phyloP scores from a whole-genome alignment of 768 basidiomycete genomes.

The Leucosporidium yakuticum region DNA sequence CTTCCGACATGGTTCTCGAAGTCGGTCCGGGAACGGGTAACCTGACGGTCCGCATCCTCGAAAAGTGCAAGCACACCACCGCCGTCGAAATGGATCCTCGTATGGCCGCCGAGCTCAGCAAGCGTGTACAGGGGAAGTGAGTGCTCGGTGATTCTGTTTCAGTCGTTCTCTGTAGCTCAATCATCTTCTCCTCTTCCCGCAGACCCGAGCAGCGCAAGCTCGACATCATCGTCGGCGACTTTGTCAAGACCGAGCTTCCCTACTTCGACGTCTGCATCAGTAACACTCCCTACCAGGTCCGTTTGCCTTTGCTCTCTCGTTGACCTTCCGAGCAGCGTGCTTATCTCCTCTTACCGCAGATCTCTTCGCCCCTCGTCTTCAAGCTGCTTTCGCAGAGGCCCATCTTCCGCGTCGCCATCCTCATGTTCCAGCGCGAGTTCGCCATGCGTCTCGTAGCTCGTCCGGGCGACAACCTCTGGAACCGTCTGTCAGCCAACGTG shows the following conservation, averaged over 20 bases:
- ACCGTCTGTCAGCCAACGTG: conserved; percentile 88
- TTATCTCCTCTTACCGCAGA: conserved; percentile 45
- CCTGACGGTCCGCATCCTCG: conserved; percentile 84
- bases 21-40: conserved; percentile 98
- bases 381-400: conserved; percentile 93
- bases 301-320: conserved; percentile 8
- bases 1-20: conserved; percentile 92
- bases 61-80: conserved; percentile 84
- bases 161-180: too few species aligned
- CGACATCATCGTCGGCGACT: conserved; percentile 92
- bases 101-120: conserved; percentile 96
- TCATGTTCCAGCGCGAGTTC: conserved; percentile 99
- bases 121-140: conserved; percentile 95
- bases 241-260: conserved; percentile 94
- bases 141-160: conserved; percentile 50
- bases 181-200: background rate
- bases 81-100: conserved; percentile 98
- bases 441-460: conserved; percentile 82
- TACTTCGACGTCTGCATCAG: conserved; percentile 99
- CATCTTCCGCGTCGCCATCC: conserved; percentile 82
- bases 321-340: background rate
- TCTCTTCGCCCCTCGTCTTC: conserved; percentile 95
- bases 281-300: conserved; percentile 92
- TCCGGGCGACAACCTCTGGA: conserved; percentile 82
- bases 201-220: conserved; percentile 95